Evolutionary conservation across 2,329 filamentous ascomycete genomes (phyloP).

Genomic region (Aureobasidium sp.): DNA sequence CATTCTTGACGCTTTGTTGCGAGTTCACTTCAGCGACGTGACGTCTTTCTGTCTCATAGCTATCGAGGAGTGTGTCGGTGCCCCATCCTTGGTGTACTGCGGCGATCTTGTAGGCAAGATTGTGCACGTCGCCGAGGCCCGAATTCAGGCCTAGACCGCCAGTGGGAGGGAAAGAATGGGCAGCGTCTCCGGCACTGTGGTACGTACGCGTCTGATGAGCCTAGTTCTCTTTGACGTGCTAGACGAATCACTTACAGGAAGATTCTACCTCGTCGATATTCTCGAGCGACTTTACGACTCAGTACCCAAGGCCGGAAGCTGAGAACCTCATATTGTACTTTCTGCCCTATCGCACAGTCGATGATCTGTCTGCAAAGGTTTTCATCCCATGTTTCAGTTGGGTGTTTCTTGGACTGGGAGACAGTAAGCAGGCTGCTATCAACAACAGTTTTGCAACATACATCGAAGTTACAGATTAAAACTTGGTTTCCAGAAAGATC

Average conservation of each 20-base stretch:
- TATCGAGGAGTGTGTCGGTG: slow-evolving; percentile 27
- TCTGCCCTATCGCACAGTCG: slow-evolving; percentile 28
- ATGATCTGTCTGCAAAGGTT: slow-evolving; percentile 29
- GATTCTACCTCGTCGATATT: slow-evolving; percentile 31
- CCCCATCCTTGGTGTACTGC: slow-evolving; percentile 30
- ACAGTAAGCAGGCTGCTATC: background rate
- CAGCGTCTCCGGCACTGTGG: slow-evolving; percentile 25
- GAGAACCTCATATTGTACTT: slow-evolving; percentile 33
- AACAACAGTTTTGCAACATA: background rate
- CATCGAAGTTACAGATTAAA: slow-evolving; percentile 39
- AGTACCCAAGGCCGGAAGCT: slow-evolving; percentile 38
- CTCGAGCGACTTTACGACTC: slow-evolving; percentile 35
- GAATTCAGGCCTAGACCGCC: slow-evolving; percentile 30
- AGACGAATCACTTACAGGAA: slow-evolving; percentile 25
- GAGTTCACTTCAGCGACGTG: slow-evolving; percentile 36
- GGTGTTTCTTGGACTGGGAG: slow-evolving; percentile 26
- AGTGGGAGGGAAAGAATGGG: slow-evolving; percentile 30
- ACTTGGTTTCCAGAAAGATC: slow-evolving; percentile 37
- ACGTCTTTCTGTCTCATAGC: slow-evolving; percentile 33
- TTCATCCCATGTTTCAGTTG: slow-evolving; percentile 32
- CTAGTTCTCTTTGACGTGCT: background rate
- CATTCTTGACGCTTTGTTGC: slow-evolving; percentile 39
- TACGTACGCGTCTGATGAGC: too few relatives aligned
- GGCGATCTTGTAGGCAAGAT: slow-evolving; percentile 33
- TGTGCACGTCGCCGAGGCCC: slow-evolving; percentile 29